Evolutionary conservation across 352 stramenopile species (phyloP), one percentile per base, ranked within the genome.

Genomic region (Pythium aquatile): DNA sequence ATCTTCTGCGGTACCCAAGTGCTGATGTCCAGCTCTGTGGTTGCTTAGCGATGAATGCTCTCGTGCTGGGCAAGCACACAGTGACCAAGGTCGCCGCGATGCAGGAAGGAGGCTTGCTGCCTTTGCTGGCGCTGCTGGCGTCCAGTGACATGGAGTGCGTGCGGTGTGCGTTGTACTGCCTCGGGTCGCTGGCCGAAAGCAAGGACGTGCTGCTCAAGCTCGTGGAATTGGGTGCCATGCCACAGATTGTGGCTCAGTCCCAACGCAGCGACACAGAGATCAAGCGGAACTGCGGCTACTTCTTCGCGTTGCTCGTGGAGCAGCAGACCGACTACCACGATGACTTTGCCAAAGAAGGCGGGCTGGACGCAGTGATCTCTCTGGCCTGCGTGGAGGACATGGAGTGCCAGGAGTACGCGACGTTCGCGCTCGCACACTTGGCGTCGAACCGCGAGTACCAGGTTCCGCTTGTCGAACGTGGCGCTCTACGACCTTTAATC

Each of bases 391-490:
- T 98, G 29, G 94, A 98, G 47, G 97, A 99, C 70, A 86, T 95
- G 65, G 97, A 99, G 69, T 96, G 87, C 59, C 93, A 98, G 65
- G 94, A 98, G 80, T 98, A 98, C 67, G 93, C 94, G 10, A 95
- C 95, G 16, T 98, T 99, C 66, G 79, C 85, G n/a, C 79, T 99
- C 42, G 96, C 96, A 32, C 95, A 98, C 53, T 73, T 99, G 6
- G 86, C 94, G 0, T 97, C 86, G 47, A 98, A 99, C 71, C 87
- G 93, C 62, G 91, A 97, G 42, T 97, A 97, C 62, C 96, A 98
- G 62, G 85, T 98, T 58, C 79, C 79, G 51, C 72, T 99, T 5
- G 93, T 98, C 2, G 83, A 96, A 51, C 75, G 87, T 53, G 94
- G 95, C 5, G 97, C 85, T 16, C 78, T 99, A 51, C 83, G 87